Evolutionary conservation across 495 filamentous ascomycete species (phyloP).

Genomic region (Aspergillus sclerotioniger): DNA sequence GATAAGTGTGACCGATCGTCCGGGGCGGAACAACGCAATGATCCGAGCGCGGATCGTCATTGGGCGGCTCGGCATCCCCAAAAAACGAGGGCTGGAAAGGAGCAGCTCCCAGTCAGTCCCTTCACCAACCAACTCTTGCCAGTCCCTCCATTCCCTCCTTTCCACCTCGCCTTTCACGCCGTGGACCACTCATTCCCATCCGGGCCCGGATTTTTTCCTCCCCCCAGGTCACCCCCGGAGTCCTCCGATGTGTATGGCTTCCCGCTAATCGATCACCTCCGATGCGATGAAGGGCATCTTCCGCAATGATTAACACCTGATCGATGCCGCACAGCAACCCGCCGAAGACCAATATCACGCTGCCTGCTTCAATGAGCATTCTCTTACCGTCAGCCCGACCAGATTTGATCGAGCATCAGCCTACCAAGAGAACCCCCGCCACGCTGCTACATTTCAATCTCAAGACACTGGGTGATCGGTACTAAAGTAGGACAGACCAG

Average conservation of each 20-base stretch:
- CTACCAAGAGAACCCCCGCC: too few relatives aligned
- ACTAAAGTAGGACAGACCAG: not conserved
- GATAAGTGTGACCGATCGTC: not conserved
- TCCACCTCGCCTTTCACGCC: not conserved
- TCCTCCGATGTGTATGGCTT: slow-evolving; percentile 12
- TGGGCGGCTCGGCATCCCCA: not conserved
- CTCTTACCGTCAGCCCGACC: too few relatives aligned
- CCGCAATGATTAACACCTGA: slow-evolving; percentile 22
- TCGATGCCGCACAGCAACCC: too few relatives aligned
- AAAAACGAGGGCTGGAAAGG: slow-evolving; percentile 7
- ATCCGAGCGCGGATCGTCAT: slow-evolving; percentile 15
- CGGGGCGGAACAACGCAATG: slow-evolving; percentile 26
- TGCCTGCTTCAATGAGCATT: too few relatives aligned
- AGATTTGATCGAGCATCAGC: too few relatives aligned
- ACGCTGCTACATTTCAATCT: slow-evolving; percentile 10
- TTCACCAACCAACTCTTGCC: not conserved
- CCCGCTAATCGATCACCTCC: not conserved
- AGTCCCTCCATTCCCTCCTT: not conserved
- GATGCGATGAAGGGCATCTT: slow-evolving; percentile 28
- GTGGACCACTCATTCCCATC: not conserved
- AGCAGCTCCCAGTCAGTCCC: not conserved
- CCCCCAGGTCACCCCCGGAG: not conserved
- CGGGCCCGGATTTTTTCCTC: not conserved
- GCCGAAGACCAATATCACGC: too few relatives aligned
- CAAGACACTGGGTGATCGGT: slow-evolving; percentile 3